These are phyloP conservation scores for Tolypocladium tundrense DNA, from an alignment of 2,329 filamentous ascomycete species.

Conservation along the genomic window DNA sequence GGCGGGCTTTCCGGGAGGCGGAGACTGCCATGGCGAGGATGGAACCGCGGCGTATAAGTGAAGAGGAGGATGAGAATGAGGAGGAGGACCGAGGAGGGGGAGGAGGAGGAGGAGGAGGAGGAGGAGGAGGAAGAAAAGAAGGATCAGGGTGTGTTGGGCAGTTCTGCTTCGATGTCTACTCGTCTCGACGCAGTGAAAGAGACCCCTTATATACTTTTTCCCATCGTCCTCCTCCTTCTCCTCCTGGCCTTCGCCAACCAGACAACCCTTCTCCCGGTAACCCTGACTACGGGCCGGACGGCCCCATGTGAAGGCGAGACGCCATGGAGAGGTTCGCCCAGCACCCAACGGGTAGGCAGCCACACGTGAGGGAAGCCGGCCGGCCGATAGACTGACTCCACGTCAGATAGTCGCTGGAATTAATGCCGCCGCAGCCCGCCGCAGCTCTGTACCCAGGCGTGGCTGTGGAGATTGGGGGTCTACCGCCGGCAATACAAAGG, in stretches of 20 bases:
- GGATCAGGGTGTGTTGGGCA: background rate
- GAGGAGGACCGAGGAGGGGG: background rate
- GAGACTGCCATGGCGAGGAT: slow-evolving; percentile 4
- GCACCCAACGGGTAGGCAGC: background rate
- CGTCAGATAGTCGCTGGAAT: slow-evolving; percentile 1
- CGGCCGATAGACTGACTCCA: background rate
- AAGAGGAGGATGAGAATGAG: background rate
- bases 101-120: background rate
- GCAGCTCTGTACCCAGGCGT: background rate
- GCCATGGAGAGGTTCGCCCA: background rate
- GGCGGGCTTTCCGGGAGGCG: slow-evolving; percentile 3
- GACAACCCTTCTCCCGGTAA: slow-evolving; percentile 2
- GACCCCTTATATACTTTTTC: slow-evolving; percentile 9
- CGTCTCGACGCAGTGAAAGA: slow-evolving; percentile 1
- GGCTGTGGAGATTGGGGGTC: slow-evolving; percentile 1
- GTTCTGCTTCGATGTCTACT: background rate
- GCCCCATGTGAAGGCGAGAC: background rate
- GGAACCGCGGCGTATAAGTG: background rate
- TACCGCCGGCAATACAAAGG: background rate
- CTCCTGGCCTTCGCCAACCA: slow-evolving; percentile 1
- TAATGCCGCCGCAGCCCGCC: background rate
- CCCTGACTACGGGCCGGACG: slow-evolving; percentile 2
- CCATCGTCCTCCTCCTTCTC: background rate
- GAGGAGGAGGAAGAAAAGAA: background rate
- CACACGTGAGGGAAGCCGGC: background rate